Evolutionary conservation across 306 rosid species (phyloP).

Genomic region (Pueraria montana): DNA sequence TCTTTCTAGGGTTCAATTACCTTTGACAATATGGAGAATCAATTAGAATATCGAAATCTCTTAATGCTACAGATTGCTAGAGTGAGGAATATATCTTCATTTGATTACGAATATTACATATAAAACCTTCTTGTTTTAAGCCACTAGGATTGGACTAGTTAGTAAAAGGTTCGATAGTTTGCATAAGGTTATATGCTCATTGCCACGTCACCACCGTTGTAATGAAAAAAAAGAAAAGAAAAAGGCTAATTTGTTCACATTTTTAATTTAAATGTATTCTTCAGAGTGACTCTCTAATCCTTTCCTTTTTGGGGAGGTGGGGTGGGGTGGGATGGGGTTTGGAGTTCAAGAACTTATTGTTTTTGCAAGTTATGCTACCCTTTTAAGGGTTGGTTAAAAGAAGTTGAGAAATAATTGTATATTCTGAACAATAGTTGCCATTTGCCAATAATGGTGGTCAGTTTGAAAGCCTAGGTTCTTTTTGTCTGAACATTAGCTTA

Average conservation of each 20-base stretch:
- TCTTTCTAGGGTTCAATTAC: background rate
- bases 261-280: background rate
- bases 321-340: background rate
- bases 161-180: no score
- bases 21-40: background rate
- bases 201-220: background rate
- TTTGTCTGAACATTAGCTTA: constrained; percentile 10
- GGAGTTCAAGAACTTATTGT: background rate
- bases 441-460: background rate
- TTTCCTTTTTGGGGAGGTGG: background rate
- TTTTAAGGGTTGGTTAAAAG: constrained; percentile 1
- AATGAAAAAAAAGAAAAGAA: background rate
- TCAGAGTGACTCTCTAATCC: background rate
- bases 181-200: background rate
- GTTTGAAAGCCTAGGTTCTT: background rate
- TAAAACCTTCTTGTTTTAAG: no score
- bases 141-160: no score
- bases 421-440: background rate
- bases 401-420: background rate
- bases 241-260: background rate
- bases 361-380: background rate
- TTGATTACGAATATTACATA: background rate
- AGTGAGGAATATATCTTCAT: background rate
- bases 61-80: constrained; percentile 6
- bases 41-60: constrained; percentile 12